Base-by-base conservation (phyloP, 2,329 filamentous ascomycete species). In the Truncatella angustata region DNA sequence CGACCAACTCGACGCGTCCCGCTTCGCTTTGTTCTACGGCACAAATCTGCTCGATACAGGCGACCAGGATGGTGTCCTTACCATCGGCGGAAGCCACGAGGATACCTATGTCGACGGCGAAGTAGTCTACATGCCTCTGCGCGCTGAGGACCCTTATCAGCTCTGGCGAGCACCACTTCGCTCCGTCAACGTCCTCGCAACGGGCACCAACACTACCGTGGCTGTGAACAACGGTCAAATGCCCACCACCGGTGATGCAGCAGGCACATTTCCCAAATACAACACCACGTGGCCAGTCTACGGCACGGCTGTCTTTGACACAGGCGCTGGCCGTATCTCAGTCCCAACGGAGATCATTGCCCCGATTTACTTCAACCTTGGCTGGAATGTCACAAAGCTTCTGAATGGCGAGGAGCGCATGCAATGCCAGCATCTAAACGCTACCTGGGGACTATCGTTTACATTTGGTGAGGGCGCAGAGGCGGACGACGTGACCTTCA, bases 341-440 rank as follows among this genome's bases (percentile, higher is more conserved):
- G 57, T 72, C 12, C 64, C 68, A 0, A 40, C 50, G 5, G 49
- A 50, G n/a, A 43, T 57, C 16, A 57, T 67, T 12, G 53, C 60
- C 2, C 50, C 53, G 0, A 55, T 71, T 32, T 72, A 72, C 56
- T 54, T 56, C 26, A 63, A 65, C 0, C 65, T 71, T 23, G 68
- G 69, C 2, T 64, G 66, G 68, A 68, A 70, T 64, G 69, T 57
- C 55, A 66, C 59, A 0, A 63, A 63, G 1, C 66, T 72, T 47
- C 26, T 65, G 7, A 40, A 40, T 0, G 60, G 59, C 24, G 51
- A 66, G 0, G 58, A 64, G 39, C 53, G 70, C 40, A 68, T 66
- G 5, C 52, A 66, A 20, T 72, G 70, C 60, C 60, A 49, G 55
- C 68, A 72, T 32, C 70, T 72, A 53, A 71, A 66, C 50, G 54